Evolutionary conservation across 768 basidiomycete genomes (phyloP).

Genomic region (Termitomyces sp.): DNA sequence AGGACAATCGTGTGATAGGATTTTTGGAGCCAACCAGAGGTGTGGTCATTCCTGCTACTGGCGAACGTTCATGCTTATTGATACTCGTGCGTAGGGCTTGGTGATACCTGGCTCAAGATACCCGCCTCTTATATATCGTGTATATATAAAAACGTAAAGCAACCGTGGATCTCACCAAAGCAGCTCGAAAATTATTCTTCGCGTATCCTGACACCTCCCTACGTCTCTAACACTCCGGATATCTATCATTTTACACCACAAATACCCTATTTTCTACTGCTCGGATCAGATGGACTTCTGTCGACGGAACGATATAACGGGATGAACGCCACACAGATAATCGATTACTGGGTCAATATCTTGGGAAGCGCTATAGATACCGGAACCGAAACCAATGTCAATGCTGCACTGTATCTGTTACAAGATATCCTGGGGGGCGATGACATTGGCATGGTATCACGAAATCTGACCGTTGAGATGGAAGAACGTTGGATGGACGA

Average conservation of each 20-base stretch:
- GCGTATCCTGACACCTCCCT: slow-evolving; percentile 37
- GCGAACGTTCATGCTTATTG: not conserved
- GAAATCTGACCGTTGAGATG: slow-evolving; percentile 40
- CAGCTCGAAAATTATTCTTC: slow-evolving; percentile 28
- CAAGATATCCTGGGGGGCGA: slow-evolving; percentile 39
- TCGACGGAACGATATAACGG: slow-evolving; percentile 9
- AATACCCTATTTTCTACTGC: slow-evolving; percentile 32
- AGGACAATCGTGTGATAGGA: slow-evolving; percentile 46
- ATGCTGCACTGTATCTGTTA: slow-evolving; percentile 35
- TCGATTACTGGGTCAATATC: slow-evolving; percentile 5
- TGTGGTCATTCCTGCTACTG: slow-evolving; percentile 20
- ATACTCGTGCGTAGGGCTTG: slow-evolving; percentile 29
- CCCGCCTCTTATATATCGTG: slow-evolving; percentile 22
- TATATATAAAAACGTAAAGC: slow-evolving; percentile 11
- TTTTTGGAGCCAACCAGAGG: slow-evolving; percentile 57
- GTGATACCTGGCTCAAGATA: slow-evolving; percentile 43
- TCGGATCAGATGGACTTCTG: slow-evolving; percentile 39
- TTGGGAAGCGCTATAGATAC: slow-evolving; percentile 3
- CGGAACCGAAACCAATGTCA: slow-evolving; percentile 10
- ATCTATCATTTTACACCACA: slow-evolving; percentile 28
- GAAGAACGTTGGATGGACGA: slow-evolving; percentile 44
- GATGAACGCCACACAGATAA: slow-evolving; percentile 6
- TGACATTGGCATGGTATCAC: slow-evolving; percentile 29
- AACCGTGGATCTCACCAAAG: slow-evolving; percentile 29
- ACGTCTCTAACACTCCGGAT: slow-evolving; percentile 40